These are phyloP conservation scores for Boletellus sp. DNA, from an alignment of 768 basidiomycete species.

Conservation along the genomic window DNA sequence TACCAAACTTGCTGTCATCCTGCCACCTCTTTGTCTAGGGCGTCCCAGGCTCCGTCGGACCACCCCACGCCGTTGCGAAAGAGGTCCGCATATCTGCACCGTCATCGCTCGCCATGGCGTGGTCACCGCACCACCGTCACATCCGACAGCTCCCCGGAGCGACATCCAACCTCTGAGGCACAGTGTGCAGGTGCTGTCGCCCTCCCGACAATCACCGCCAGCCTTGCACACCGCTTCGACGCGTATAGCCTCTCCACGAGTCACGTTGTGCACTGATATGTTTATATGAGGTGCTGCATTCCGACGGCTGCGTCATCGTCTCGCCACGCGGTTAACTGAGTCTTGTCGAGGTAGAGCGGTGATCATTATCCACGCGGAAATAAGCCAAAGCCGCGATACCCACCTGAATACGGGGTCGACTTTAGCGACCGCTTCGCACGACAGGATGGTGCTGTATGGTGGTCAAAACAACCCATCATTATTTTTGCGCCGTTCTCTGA, in stretches of 20 bases:
- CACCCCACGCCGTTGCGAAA: too few species aligned
- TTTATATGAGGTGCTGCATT: background rate
- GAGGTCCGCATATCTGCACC: constrained; percentile 11
- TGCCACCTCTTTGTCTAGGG: background rate
- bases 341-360: background rate
- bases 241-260: constrained; percentile 9
- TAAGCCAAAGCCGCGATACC: background rate
- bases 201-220: constrained; percentile 16
- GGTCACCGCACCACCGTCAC: background rate
- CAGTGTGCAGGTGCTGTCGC: constrained; percentile 1
- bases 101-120: too few species aligned
- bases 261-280: background rate
- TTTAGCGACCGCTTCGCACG: background rate
- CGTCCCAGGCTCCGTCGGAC: constrained; percentile 9
- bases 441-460: background rate
- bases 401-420: background rate
- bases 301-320: background rate
- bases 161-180: background rate
- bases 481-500: too few species aligned
- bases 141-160: too few species aligned
- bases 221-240: background rate
- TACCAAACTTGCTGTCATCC: background rate
- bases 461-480: too few species aligned
- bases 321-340: constrained; percentile 1
- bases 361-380: background rate